Evolutionary conservation across 805 yeast genomes (phyloP), one percentile per base, ranked within the genome.

Genomic region (Lipomyces spencermartinsiae): DNA sequence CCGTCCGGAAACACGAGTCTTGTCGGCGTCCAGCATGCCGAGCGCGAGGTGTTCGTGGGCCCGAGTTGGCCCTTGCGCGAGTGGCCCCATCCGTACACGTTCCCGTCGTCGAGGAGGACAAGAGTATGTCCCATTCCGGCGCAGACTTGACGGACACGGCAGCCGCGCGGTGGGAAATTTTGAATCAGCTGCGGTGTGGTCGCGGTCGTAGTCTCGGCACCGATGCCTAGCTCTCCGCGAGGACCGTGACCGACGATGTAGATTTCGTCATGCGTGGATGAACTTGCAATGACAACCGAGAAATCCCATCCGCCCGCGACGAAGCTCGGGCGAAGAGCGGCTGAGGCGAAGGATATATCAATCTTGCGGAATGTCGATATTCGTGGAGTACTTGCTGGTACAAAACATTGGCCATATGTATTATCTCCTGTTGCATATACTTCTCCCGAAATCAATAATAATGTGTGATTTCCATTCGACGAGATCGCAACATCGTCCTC

Each of bases 231-330:
- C 74, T 92, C 97, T 0, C 97, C 97, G 66, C 86, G 86, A 0
- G 79, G 76, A 0, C 97, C 97, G 4, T 68, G 46, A 0, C 97
- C 97, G 69, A 86, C 80, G 0, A 82, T 78, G 73, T 78, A 86
- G 0, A 92, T 51, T 39, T 16, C 22, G 25, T 33, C 58, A 29
- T 9, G 22, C 74, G 4, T 77, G 78, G 62, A 83, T 80, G 0
- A 76, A 61, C 0, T 54, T 64, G 56, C 82, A 80, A 89, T 82
- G 2, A 90, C 77, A 0, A 90, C 78, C 0, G 90, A 82, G 73
- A 81, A 91, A 68, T 89, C 94, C 96, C 97, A 94, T 0, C 97
- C 97, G 55, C 94, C 89, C 2, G 87, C 81, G 0, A 86, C 82
- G 63, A 82, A 25, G 54, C 59, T 31, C n/a, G 49, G 12, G 22